A percentile compares a stretch with the other conserved stretches of the same genome.
These are phyloP conservation scores for Gardenia jasminoides DNA, from an alignment of 257 asterid species.

Conservation along the genomic window DNA sequence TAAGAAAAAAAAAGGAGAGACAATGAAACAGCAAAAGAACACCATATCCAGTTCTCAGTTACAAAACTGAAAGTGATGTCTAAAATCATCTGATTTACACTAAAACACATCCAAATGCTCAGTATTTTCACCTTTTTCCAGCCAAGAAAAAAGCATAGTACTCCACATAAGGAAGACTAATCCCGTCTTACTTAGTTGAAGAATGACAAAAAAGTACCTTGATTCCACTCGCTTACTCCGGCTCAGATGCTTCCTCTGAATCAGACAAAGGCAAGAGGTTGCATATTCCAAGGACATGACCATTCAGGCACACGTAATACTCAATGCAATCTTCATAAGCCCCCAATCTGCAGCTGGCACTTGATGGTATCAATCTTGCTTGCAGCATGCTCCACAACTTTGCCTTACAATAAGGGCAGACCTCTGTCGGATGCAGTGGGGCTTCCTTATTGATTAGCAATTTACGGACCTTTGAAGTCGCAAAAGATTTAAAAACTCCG, in stretches of 20 bases:
- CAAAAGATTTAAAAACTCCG: constrained; percentile 84
- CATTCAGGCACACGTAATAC: constrained; percentile 90
- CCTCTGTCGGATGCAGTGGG: constrained; percentile 76
- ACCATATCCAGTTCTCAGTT: background rate
- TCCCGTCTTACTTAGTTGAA: background rate
- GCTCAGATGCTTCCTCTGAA: constrained; percentile 73
- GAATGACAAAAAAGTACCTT: constrained; percentile 35
- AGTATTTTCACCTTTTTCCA: background rate
- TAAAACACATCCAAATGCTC: background rate
- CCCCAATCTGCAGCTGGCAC: constrained; percentile 94
- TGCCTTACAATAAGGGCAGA: constrained; percentile 92
- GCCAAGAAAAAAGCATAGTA: background rate
- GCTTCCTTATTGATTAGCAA: constrained; percentile 65
- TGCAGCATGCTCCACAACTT: constrained; percentile 92
- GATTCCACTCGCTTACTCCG: constrained; percentile 39
- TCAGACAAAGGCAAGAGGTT: constrained; percentile 90
- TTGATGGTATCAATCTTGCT: constrained; percentile 79
- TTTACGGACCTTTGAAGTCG: constrained; percentile 67
- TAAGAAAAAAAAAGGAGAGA: background rate
- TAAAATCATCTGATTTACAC: background rate
- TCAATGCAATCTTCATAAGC: constrained; percentile 90
- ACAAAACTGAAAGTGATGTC: background rate
- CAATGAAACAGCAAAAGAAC: background rate
- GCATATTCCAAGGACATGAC: constrained; percentile 88
- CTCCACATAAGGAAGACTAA: background rate